Conservation (phyloP, 345 rosid genomes). For the Orychophragmus violaceus region DNA sequence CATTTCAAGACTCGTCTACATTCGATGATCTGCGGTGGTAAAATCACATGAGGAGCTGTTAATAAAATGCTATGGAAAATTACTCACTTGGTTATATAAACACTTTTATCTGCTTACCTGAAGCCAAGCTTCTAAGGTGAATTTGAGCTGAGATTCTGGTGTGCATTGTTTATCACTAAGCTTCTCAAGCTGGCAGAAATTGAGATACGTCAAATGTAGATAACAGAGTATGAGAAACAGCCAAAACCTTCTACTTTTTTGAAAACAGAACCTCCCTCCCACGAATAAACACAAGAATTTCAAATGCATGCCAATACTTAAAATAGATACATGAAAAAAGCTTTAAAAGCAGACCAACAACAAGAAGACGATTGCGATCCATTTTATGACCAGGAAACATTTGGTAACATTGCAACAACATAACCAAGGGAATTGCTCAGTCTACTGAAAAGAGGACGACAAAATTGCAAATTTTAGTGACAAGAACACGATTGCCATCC, state of each 20-base stretch:
- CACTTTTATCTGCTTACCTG: conserved; percentile 51
- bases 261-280: background rate
- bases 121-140: conserved; percentile 93
- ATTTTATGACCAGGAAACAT: background rate
- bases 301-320: conserved; percentile 3
- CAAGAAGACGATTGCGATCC: too few relatives aligned
- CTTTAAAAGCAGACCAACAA: background rate
- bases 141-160: conserved; percentile 92
- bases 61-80: background rate
- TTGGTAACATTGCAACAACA: background rate
- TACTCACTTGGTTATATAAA: background rate
- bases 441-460: background rate
- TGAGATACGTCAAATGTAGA: conserved; percentile 1
- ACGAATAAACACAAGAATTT: background rate
- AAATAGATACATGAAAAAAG: background rate
- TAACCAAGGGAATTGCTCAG: background rate
- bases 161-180: conserved; percentile 79
- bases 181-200: conserved; percentile 64
- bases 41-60: conserved; percentile 7
- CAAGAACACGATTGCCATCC: background rate
- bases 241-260: background rate
- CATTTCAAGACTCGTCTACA: conserved; percentile 96
- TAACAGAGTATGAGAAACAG: conserved; percentile 7
- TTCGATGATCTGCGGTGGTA: conserved; percentile 71
- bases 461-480: too few relatives aligned